These are phyloP conservation scores for Lepidium campestre DNA, from an alignment of 441 rosid genomes.

Conservation along the genomic window DNA sequence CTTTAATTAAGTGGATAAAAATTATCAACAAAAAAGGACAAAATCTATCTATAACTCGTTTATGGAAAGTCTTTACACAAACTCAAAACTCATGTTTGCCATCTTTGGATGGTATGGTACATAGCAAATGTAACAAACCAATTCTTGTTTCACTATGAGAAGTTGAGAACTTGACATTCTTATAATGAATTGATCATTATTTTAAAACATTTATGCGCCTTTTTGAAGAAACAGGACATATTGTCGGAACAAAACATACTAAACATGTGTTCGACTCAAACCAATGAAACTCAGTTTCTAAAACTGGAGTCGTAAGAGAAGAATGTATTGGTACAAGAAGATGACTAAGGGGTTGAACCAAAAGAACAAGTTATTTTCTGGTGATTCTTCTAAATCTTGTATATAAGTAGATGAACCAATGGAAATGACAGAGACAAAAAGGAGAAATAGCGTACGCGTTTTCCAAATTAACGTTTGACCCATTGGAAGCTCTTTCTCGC, in stretches of 20 bases:
- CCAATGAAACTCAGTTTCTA: constrained; percentile 6
- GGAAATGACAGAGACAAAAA: not conserved
- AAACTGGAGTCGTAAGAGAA: not conserved
- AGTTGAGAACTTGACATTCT: not conserved
- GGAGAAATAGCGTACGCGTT: not conserved
- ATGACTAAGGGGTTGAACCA: constrained; percentile 9
- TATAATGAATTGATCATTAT: not conserved
- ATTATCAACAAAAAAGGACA: not conserved
- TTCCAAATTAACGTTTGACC: constrained; percentile 72
- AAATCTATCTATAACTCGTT: not conserved
- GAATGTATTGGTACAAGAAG: constrained; percentile 16
- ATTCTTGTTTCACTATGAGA: not conserved
- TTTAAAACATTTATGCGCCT: not conserved
- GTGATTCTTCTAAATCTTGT: constrained; percentile 19
- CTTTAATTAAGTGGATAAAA: too few species aligned
- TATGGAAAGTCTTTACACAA: constrained; percentile 21
- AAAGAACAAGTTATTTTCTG: not conserved
- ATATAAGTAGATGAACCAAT: constrained; percentile 8
- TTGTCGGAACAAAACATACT: constrained; percentile 14
- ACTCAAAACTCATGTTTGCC: not conserved
- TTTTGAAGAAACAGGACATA: constrained; percentile 1
- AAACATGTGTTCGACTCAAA: constrained; percentile 15
- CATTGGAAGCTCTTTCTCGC: constrained; percentile 98
- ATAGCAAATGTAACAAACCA: not conserved
- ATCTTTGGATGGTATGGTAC: not conserved